Evolutionary conservation across 2,329 filamentous ascomycete species (phyloP).

Genomic region (Amauroascus verrucosus): DNA sequence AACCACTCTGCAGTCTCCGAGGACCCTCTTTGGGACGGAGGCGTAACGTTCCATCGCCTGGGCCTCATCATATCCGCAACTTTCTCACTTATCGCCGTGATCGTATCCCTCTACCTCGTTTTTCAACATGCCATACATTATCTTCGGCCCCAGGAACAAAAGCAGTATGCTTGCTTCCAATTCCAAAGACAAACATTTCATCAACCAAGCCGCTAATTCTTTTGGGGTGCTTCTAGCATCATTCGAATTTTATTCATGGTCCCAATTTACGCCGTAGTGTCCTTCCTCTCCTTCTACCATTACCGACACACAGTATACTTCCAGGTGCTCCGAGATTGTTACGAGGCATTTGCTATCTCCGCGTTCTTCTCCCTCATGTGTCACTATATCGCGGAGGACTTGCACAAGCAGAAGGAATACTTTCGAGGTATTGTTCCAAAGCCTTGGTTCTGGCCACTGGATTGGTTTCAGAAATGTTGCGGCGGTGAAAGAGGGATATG

Average conservation of each 20-base stretch:
- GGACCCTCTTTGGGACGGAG: conserved; percentile 41
- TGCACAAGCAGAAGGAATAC: conserved; percentile 73
- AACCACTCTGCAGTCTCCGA: conserved; percentile 33
- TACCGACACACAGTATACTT: conserved; percentile 74
- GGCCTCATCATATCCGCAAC: conserved; percentile 45
- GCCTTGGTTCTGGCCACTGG: conserved; percentile 66
- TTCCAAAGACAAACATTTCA: not conserved
- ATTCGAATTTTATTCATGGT: conserved; percentile 86
- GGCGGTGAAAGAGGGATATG: conserved; percentile 59
- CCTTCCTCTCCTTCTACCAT: conserved; percentile 61
- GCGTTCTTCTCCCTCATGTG: conserved; percentile 69
- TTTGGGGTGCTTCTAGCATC: conserved; percentile 43
- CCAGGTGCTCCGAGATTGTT: conserved; percentile 70
- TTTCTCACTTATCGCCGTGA: conserved; percentile 44
- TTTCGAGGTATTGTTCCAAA: conserved; percentile 59
- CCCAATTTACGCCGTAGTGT: conserved; percentile 65
- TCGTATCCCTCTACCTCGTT: conserved; percentile 46
- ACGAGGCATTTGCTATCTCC: conserved; percentile 79
- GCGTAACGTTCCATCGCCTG: conserved; percentile 48
- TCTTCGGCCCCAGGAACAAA: conserved; percentile 49
- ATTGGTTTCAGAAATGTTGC: conserved; percentile 59
- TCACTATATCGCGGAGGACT: conserved; percentile 62
- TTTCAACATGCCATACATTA: conserved; percentile 51
- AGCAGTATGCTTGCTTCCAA: conserved; percentile 38
- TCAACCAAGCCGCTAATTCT: not conserved